These are phyloP conservation scores for Naganishia albida DNA, from an alignment of 1,284 basidiomycete species.

Conservation along the genomic window DNA sequence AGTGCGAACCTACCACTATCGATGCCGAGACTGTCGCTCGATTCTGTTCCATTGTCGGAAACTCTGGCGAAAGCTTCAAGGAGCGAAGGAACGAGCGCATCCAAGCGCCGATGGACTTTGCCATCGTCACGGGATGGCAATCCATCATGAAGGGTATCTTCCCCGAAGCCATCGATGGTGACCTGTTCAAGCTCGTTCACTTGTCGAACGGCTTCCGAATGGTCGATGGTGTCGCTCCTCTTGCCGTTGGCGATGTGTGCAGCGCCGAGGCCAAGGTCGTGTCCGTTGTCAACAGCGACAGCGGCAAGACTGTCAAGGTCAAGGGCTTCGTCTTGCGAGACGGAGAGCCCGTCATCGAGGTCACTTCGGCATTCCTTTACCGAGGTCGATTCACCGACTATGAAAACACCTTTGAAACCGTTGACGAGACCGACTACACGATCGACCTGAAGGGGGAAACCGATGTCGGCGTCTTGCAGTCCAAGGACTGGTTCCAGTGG, in stretches of 20 bases:
- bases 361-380: conserved; percentile 93
- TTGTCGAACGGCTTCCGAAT: conserved; percentile 94
- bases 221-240: conserved; percentile 71
- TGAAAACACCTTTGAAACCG: conserved; percentile 91
- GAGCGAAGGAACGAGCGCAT: conserved; percentile 67
- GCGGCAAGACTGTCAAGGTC: conserved; percentile 91
- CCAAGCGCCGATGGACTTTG: conserved; percentile 96
- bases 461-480: conserved; percentile 83
- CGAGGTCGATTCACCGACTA: conserved; percentile 92
- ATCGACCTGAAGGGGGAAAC: conserved; percentile 76
- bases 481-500: conserved; percentile 99
- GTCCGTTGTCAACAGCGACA: conserved; percentile 86
- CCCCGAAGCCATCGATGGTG: conserved; percentile 85
- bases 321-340: conserved; percentile 79
- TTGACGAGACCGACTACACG: conserved; percentile 83
- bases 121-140: conserved; percentile 97
- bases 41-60: conserved; percentile 92
- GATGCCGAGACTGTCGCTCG: conserved; percentile 73
- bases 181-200: conserved; percentile 92
- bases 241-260: conserved; percentile 86
- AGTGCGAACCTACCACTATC: conserved; percentile 78
- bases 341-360: conserved; percentile 81
- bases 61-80: conserved; percentile 89
- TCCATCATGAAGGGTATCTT: conserved; percentile 97
- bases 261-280: conserved; percentile 83